Percentiles rank a stretch among this genome's conserved stretches.
These are phyloP conservation scores for Aegilops bicornis DNA, from an alignment of 176 grass and related monocot species.

Conservation along the genomic window DNA sequence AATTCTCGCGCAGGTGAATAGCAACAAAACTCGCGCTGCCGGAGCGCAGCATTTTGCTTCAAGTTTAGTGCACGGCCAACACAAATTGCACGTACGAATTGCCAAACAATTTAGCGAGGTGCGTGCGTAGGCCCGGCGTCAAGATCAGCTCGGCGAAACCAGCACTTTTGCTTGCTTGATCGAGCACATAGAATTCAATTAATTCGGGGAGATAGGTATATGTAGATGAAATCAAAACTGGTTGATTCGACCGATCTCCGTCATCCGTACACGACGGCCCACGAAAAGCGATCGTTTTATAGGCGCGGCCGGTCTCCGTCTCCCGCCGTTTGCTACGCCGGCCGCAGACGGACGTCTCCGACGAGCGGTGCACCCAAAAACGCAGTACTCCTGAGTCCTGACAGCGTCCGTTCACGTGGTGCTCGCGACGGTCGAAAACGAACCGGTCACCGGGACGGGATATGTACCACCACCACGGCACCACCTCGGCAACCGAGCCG, in stretches of 20 bases:
- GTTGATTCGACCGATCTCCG: not conserved
- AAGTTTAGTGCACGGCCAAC: not conserved
- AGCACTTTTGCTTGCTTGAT: too few species aligned
- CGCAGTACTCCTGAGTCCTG: not conserved
- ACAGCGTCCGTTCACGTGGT: slow-evolving; percentile 1
- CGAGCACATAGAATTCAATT: too few species aligned
- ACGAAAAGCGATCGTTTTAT: slow-evolving; percentile 23
- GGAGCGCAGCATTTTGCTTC: not conserved
- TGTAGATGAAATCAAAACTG: not conserved
- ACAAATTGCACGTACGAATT: too few species aligned
- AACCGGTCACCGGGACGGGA: not conserved
- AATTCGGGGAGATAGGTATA: not conserved
- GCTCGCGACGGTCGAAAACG: not conserved
- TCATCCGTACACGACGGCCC: slow-evolving; percentile 16
- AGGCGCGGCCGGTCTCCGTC: not conserved
- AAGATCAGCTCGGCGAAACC: too few species aligned
- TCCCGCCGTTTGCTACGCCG: too few species aligned
- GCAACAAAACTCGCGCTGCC: not conserved
- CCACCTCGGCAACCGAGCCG: slow-evolving; percentile 7
- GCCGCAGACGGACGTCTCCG: too few species aligned
- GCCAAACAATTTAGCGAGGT: too few species aligned
- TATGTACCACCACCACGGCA: slow-evolving; percentile 36
- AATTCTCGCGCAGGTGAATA: not conserved
- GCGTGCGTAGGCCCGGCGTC: too few species aligned
- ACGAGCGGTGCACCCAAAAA: not conserved